Evolutionary conservation across 352 stramenopile species (phyloP), one percentile per base, ranked within the genome.

Genomic region (Globisporangium emineosum): DNA sequence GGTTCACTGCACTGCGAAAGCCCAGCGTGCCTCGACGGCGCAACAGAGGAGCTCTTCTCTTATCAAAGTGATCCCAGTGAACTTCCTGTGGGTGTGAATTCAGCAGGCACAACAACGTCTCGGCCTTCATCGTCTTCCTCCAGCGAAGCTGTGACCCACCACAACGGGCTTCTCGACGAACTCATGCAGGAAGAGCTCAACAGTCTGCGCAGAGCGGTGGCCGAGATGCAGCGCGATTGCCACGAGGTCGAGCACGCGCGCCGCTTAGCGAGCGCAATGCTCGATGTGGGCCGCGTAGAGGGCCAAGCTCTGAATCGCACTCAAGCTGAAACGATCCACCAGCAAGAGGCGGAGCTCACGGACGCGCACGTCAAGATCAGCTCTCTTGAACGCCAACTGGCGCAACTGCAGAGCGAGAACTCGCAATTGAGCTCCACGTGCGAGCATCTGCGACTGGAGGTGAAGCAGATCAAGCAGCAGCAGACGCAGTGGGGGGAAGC

Each of bases 141-240:
- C 40, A 47, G 6, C 9, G 25, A 17, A 30, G 13, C 27, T n/a
- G 23, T 10, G 7, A 55, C 10, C 10, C 51, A 23, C 7, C 13
- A 61, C 5, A n/a, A n/a, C 42, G 8, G 10, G 6, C 33, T 37
- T 25, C 33, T 29, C 2, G 72, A 86, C 40, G 60, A 75, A 7
- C 35, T 87, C 17, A 75, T 91, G 68, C 71, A 81, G 19, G 67
- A 73, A 13, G 83, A 91, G 60, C 69, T 90, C 51, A 58, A 73
- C 32, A 72, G 60, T 17, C 62, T 91, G 8, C 76, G 78, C 7
- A 66, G 64, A 43, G 64, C 80, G 2, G 52, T 90, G 7, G 62
- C 66, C 2, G 70, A 66, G 13, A 75, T 91, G 65, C 69, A 79
- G 61, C 60, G 62, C 27, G 74, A 80, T 5, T 67, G 67, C 4